Percentiles rank a stretch among this genome's conserved stretches.
phyloP scores from a whole-genome alignment of 352 stramenopile species.

The Peronosclerospora sorghi region DNA sequence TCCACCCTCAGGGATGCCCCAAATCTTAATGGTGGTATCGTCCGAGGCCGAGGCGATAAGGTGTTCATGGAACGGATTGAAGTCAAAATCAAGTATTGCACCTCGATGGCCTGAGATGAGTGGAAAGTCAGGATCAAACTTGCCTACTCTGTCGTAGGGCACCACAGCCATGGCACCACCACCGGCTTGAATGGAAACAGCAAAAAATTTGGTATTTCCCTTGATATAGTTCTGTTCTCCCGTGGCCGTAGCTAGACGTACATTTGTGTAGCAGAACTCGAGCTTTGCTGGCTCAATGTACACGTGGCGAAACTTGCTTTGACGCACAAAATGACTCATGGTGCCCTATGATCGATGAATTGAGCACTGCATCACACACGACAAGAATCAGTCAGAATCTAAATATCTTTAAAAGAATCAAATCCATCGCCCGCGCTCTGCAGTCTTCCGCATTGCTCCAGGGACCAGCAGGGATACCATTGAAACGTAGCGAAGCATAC shows the following conservation, averaged over 20 bases:
- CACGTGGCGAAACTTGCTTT: slow-evolving; percentile 98
- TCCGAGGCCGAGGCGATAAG: slow-evolving; percentile 94
- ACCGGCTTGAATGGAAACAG: slow-evolving; percentile 87
- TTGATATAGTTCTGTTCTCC: slow-evolving; percentile 99
- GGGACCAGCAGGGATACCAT: background rate
- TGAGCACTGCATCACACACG: background rate
- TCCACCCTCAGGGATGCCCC: slow-evolving; percentile 91
- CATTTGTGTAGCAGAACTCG: slow-evolving; percentile 86
- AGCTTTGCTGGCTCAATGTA: slow-evolving; percentile 95
- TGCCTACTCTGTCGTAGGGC: slow-evolving; percentile 90
- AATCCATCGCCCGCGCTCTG: background rate
- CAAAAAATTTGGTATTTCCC: slow-evolving; percentile 99
- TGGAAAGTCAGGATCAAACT: slow-evolving; percentile 90
- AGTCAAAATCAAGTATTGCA: slow-evolving; percentile 98
- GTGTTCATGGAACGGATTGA: slow-evolving; percentile 96
- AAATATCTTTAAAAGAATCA: slow-evolving; percentile 1
- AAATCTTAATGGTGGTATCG: slow-evolving; percentile 97
- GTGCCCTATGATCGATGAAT: slow-evolving; percentile 7
- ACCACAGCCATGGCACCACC: slow-evolving; percentile 89
- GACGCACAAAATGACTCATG: slow-evolving; percentile 92
- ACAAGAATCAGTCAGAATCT: background rate
- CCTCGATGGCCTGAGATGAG: slow-evolving; percentile 93
- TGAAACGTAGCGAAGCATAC: background rate
- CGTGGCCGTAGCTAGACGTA: slow-evolving; percentile 93
- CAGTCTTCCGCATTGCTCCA: background rate